Base-by-base conservation (phyloP, 2,329 filamentous ascomycete species). In the Chalaropsis thielavioides region DNA sequence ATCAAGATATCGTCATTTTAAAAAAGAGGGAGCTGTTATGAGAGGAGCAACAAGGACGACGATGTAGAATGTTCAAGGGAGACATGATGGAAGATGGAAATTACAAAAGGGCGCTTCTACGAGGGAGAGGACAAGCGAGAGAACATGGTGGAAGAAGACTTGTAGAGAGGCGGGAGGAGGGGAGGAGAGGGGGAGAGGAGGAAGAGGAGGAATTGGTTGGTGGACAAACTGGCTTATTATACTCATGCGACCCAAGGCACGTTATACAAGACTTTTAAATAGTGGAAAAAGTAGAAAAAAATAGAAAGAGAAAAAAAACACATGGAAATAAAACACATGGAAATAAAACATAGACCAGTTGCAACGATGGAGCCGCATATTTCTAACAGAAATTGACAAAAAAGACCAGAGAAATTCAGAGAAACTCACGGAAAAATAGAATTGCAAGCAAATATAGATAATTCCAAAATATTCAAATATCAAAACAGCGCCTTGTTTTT, bases 401-500 rank as follows among this genome's bases (percentile, higher is more conserved):
- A 19, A n/a, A 19, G 2, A 46, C 2, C 4, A n/a, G 15, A 46
- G 43, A 46, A 46, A 46, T 19, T n/a, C 43, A 17, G 10, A 5
- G 19, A 46, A 46, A 44, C 4, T 13, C 11, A 15, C 41, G 15
- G 13, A 44, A 44, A 44, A 35, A 3, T 7, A 35, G 7, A 35
- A 8, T 8, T 27, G 3, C 22, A 1, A 17, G 10, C 35, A 58
- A 38, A 38, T 1, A 3, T 8, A 38, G 24, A 8, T 38, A 38
- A 35, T 35, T 58, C 31, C 22, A 60, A 46, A 31, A 17, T 46
- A 27, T 44, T 44, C 40, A 61, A 31, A 31, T 27, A 44, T 24
- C 40, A 44, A 61, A 44, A 31, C 59, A 61, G 19, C 59, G 40
- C 41, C 41, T 61, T 61, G 40, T 31, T 61, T 61, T 58, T 58